Evolutionary conservation across 805 yeast genomes (phyloP).

Genomic region (Myxozyma lipomycoides): DNA sequence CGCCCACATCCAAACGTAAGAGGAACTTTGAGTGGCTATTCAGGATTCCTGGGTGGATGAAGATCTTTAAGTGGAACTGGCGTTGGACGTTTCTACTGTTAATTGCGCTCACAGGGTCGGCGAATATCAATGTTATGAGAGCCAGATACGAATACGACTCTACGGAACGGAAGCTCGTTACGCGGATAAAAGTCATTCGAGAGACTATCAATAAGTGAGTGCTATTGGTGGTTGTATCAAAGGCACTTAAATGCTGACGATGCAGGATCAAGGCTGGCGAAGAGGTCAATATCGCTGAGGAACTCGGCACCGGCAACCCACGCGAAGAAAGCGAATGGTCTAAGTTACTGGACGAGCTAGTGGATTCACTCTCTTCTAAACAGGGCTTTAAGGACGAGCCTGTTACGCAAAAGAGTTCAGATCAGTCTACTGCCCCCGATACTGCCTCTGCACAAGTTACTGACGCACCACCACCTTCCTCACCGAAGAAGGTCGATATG

Average conservation of each 20-base stretch:
- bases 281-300: constrained; percentile 21
- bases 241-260: no score
- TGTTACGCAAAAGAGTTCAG: no score
- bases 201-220: constrained; percentile 11
- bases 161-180: constrained; percentile 6
- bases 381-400: no score
- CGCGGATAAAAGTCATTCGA: constrained; percentile 12
- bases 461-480: no score
- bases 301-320: constrained; percentile 22
- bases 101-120: constrained; percentile 22
- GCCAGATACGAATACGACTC: constrained; percentile 15
- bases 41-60: not conserved
- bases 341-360: constrained; percentile 7
- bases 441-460: no score
- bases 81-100: constrained; percentile 19
- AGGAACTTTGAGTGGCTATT: not conserved
- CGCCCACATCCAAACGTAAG: no score
- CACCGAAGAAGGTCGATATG: no score
- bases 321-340: constrained; percentile 21
- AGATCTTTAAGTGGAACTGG: constrained; percentile 14
- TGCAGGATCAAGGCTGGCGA: not conserved
- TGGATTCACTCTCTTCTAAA: no score
- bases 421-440: no score
- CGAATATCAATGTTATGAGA: constrained; percentile 23
- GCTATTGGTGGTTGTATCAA: not conserved